Evolutionary conservation across 1,139 yeast genomes (phyloP), one percentile per base, ranked within the genome.

Genomic region (Saccharomyces hybrid): DNA sequence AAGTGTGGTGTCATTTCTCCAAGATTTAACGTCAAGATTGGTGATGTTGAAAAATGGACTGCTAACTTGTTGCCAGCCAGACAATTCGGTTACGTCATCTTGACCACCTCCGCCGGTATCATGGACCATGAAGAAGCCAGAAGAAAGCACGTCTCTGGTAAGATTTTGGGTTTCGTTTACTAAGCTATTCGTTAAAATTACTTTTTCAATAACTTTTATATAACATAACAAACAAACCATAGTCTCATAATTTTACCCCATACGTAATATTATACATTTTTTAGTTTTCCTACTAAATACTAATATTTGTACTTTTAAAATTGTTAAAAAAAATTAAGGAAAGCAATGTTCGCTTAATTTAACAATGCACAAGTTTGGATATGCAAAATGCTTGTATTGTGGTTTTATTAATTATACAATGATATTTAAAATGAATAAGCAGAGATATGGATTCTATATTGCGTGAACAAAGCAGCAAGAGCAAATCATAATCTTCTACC

Each of bases 71-170:
- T 91, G 73, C 98, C 98, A 73, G 96, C 98, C 64, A 89, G 98
- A 86, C 98, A 91, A 79, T 91, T 91, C 72, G 98, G 98, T 80
- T 90, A 80, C 80, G 91, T 91, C 72, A 87, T 91, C 76, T 84
- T 91, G 73, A 91, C 99, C 76, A 93, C 99, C 69, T 93, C 99
- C 70, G 96, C 98, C 70, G 99, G 99, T 79, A 93, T 93, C 70
- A 90, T 93, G 96, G 98, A 93, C 82, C 99, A 93, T 81, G 99
- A 93, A 82, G 99, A 93, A 82, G 99, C 99, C 70, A 90, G 97
- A 85, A 88, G 98, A 85, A 93, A 93, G 88, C 98, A 93, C 78
- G 98, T 91, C 69, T 89, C 97, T 69, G 98, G 98, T 77, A 91
- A 91, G 81, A 85, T 91, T 73, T 84, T 91, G 73, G 98, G 98